These are phyloP conservation scores for Prinsepia uniflora DNA, from an alignment of 306 rosid species.

Conservation along the genomic window DNA sequence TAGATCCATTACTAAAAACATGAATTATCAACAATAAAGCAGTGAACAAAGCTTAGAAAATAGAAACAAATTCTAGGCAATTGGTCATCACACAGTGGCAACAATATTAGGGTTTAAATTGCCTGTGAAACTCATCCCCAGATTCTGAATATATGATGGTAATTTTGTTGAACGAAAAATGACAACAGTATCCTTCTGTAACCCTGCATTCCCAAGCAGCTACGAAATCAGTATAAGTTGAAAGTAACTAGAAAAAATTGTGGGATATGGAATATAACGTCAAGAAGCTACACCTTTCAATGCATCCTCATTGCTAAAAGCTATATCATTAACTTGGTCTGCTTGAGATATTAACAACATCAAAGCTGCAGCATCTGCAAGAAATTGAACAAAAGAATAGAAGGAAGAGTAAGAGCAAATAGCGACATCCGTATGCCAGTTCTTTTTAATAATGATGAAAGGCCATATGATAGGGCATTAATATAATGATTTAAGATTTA, in stretches of 20 bases:
- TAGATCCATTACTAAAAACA: neutral
- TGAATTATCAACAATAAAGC: neutral
- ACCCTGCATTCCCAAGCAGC: slow-evolving; percentile 46
- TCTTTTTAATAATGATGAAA: neutral
- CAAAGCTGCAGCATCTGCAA: slow-evolving; percentile 70
- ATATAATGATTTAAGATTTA: neutral
- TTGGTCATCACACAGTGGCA: neutral
- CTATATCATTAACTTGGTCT: slow-evolving; percentile 46
- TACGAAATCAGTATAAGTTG: slow-evolving; percentile 19
- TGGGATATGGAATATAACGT: slow-evolving; percentile 2
- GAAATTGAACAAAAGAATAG: slow-evolving; percentile 18
- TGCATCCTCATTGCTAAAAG: slow-evolving; percentile 48
- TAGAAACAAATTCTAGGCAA: neutral
- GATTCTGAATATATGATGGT: slow-evolving; percentile 44
- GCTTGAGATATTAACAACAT: slow-evolving; percentile 46
- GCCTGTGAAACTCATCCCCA: slow-evolving; percentile 57
- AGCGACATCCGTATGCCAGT: neutral
- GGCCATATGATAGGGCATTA: neutral
- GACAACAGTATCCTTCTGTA: slow-evolving; percentile 56
- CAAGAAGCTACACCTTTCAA: slow-evolving; percentile 48
- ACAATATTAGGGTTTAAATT: slow-evolving; percentile 27
- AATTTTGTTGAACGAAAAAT: slow-evolving; percentile 52
- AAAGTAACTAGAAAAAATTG: slow-evolving; percentile 19
- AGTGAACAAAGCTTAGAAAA: neutral
- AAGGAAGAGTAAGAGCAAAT: slow-evolving; percentile 10